phyloP scores from a whole-genome alignment of 768 basidiomycete species.

The Russula foetens region DNA sequence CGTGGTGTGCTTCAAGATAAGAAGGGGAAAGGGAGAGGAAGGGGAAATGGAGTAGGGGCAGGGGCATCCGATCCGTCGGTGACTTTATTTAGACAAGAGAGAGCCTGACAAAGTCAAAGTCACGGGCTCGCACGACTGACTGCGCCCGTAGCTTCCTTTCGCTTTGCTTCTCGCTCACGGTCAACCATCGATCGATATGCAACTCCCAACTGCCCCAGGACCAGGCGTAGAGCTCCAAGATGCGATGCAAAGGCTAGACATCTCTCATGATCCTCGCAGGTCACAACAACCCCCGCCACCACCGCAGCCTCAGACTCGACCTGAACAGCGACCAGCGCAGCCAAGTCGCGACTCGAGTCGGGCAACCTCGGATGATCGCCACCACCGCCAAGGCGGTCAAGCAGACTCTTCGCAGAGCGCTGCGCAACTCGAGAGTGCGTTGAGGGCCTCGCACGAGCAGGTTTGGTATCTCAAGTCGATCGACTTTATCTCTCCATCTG shows the following conservation, averaged over 20 bases:
- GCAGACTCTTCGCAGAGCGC: not conserved
- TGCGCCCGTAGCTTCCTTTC: too few species aligned
- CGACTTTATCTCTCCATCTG: constrained; percentile 34
- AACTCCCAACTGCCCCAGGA: not conserved
- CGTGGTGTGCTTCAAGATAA: not conserved
- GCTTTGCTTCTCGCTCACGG: too few species aligned
- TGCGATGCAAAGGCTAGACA: not conserved
- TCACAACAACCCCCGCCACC: not conserved
- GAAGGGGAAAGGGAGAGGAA: not conserved
- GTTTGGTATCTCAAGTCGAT: constrained; percentile 77
- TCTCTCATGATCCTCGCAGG: not conserved
- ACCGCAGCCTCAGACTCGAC: not conserved
- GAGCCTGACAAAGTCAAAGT: too few species aligned
- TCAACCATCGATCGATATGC: not conserved
- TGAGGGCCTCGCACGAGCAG: constrained; percentile 32
- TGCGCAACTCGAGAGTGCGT: not conserved
- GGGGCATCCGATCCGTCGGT: not conserved
- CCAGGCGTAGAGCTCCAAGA: not conserved
- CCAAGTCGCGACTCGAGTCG: not conserved
- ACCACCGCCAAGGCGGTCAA: not conserved
- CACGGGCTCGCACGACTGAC: too few species aligned
- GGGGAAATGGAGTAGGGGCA: not conserved
- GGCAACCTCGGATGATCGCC: not conserved
- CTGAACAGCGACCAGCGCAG: not conserved
- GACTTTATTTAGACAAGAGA: too few species aligned